Evolutionary conservation across 2,329 filamentous ascomycete species (phyloP), one percentile per base, ranked within the genome.

Genomic region (Hypoxylon sp.): DNA sequence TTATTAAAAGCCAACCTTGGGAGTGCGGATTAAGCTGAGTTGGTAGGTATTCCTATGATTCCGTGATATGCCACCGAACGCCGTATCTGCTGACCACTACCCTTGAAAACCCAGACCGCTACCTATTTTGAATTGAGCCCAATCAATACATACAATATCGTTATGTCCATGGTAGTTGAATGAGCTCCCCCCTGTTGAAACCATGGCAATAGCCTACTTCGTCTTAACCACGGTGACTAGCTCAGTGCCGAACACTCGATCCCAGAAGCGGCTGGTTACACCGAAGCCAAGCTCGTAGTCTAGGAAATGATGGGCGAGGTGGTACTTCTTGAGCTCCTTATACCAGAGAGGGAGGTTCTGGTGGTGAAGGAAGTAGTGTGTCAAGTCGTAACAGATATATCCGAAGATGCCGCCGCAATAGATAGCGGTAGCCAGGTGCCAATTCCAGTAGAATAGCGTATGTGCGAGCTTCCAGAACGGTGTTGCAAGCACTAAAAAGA

Each of bases 341-440:
- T 97, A 98, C 87, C 93, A 97, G 1, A 90, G 82, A 14, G 96
- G 96, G 2, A 99, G 89, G 75, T 93, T 97, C 82, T 92, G 89
- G 83, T 99, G 96, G 80, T 99, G 96, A 41, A 99, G 87, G 86
- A 99, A 99, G 85, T 98, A 99, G 80, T 99, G 96, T 1, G 96
- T 99, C 83, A 98, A 77, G 79, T 99, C 96, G 82, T 99, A 99
- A 85, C 92, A 94, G 69, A 98, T 87, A 79, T 99, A 99, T 63
- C 96, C 96, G 75, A 97, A 97, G 70, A 99, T 90, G 68, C 94
- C 96, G 53, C 96, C 96, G 75, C 90, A 95, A 83, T 87, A 99
- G 3, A 93, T 91, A 21, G 90, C 88, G 0, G 90, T 88, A 4
- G 90, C 96, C 9, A 91, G 87, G 79, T 92, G 87, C 94, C 94